Percentiles rank a stretch among this genome's conserved stretches.
These are phyloP conservation scores for Elsinoe fawcettii DNA, from an alignment of 2,329 filamentous ascomycete species.

Conservation along the genomic window DNA sequence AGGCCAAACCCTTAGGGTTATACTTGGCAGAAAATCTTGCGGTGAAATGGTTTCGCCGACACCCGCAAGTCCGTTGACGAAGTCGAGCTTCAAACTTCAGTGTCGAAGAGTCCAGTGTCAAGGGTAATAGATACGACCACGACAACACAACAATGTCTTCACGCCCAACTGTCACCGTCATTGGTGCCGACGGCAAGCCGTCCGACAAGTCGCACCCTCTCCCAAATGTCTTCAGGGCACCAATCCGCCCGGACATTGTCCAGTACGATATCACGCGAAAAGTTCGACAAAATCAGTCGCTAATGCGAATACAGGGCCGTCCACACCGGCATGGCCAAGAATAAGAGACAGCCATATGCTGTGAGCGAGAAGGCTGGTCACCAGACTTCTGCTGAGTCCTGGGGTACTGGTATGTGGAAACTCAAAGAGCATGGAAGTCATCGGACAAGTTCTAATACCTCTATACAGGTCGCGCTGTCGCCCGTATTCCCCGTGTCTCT, in stretches of 20 bases:
- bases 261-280: conserved; percentile 55
- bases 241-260: conserved; percentile 98
- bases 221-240: conserved; percentile 92
- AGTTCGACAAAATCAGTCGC: conserved; percentile 19
- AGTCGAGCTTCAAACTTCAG: conserved; percentile 10
- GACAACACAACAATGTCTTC: conserved; percentile 64
- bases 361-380: conserved; percentile 99
- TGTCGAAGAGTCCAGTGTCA: conserved; percentile 3
- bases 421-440: conserved; percentile 17
- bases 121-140: conserved; percentile 15
- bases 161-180: conserved; percentile 94
- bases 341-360: conserved; percentile 98
- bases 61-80: background rate
- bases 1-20: background rate
- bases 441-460: conserved; percentile 14
- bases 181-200: conserved; percentile 90
- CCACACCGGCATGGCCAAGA: conserved; percentile 99
- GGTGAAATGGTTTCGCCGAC: conserved; percentile 4
- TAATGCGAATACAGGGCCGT: conserved; percentile 49
- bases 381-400: conserved; percentile 99
- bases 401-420: conserved; percentile 74
- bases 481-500: conserved; percentile 99
- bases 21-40: background rate
- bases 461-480: conserved; percentile 81
- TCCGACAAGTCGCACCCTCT: conserved; percentile 84